These are phyloP conservation scores for Apophysomyces ossiformis DNA, from an alignment of 371 early-diverging fungal species.

Conservation along the genomic window DNA sequence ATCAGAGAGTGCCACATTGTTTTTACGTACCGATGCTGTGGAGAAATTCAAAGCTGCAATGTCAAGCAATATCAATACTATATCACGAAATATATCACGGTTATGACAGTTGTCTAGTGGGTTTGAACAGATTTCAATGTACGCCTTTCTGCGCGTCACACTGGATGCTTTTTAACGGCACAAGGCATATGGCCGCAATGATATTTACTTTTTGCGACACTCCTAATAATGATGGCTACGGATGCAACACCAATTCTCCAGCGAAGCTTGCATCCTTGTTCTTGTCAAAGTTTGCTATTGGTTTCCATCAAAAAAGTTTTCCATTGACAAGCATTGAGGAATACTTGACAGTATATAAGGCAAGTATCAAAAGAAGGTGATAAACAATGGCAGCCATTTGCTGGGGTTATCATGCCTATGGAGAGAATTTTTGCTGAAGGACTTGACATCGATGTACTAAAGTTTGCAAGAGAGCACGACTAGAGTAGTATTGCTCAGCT, in stretches of 20 bases:
- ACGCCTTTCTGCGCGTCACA: not conserved
- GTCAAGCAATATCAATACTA: not conserved
- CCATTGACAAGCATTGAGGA: too few relatives aligned
- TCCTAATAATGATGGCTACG: conserved; percentile 9
- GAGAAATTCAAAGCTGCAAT: conserved; percentile 2
- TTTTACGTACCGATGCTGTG: conserved; percentile 7
- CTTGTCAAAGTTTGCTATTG: not conserved
- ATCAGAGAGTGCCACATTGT: not conserved
- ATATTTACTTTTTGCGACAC: conserved; percentile 12
- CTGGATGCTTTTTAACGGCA: conserved; percentile 7
- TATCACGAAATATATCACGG: not conserved
- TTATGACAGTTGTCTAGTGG: conserved; percentile 8
- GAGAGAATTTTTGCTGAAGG: too few relatives aligned
- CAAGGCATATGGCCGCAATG: conserved; percentile 6
- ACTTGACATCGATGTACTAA: too few relatives aligned
- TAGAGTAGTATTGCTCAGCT: too few relatives aligned
- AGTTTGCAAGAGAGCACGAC: too few relatives aligned
- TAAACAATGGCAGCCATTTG: too few relatives aligned
- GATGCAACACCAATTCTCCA: conserved; percentile 9
- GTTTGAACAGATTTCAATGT: not conserved
- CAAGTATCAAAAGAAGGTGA: too few relatives aligned
- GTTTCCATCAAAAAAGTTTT: too few relatives aligned
- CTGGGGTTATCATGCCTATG: too few relatives aligned
- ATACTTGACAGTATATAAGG: too few relatives aligned
- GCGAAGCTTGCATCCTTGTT: conserved; percentile 11